A percentile compares a stretch with the other conserved stretches of the same genome.
phyloP scores from a whole-genome alignment of 495 filamentous ascomycete genomes.

The Cladorrhinum samala region DNA sequence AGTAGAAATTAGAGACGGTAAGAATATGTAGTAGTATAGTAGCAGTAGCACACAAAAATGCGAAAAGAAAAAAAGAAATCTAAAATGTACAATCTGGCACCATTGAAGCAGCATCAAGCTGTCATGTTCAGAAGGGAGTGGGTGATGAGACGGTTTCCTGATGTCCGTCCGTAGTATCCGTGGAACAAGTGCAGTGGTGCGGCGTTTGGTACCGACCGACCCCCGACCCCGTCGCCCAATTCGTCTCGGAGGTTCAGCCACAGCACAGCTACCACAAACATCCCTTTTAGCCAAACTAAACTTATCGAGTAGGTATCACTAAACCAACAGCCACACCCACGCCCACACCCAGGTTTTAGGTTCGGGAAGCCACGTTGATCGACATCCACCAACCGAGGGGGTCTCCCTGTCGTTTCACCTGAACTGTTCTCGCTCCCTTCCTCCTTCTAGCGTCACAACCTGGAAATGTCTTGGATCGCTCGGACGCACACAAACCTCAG shows the following conservation, averaged over 20 bases:
- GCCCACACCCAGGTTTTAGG: not conserved
- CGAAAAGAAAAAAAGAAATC: not conserved
- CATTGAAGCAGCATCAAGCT: conserved; percentile 16
- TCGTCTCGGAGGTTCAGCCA: not conserved
- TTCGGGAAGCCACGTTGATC: not conserved
- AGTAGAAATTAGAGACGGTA: not conserved
- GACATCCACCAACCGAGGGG: not conserved
- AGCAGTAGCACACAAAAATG: too few relatives aligned
- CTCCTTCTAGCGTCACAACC: too few relatives aligned
- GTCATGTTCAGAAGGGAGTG: not conserved
- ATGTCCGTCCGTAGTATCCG: not conserved
- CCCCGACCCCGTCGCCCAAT: not conserved
- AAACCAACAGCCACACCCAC: too few relatives aligned
- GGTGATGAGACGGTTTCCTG: not conserved
- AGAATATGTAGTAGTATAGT: not conserved
- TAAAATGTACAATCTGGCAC: not conserved
- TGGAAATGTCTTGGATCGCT: not conserved
- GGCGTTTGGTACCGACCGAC: too few relatives aligned
- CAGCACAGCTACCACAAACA: too few relatives aligned
- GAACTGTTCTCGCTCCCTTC: too few relatives aligned
- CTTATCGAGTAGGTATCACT: too few relatives aligned
- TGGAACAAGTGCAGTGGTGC: too few relatives aligned
- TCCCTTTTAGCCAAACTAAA: too few relatives aligned
- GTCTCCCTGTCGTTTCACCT: not conserved
- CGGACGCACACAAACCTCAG: not conserved